Evolutionary conservation across 306 rosid genomes (phyloP).

Genomic region (Prunus davidiana): DNA sequence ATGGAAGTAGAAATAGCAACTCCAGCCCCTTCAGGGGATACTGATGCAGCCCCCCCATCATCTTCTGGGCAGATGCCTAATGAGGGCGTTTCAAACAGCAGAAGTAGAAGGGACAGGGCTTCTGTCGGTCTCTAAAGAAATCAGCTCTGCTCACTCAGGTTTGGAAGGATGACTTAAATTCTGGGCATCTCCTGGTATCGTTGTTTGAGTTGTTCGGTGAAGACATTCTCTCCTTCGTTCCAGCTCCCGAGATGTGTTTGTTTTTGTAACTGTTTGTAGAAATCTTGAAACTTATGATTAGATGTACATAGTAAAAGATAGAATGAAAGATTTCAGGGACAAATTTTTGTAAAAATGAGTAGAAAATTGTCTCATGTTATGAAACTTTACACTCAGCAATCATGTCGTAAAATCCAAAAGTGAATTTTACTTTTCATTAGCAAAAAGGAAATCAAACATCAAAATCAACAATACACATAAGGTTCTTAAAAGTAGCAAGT

Average conservation of each 20-base stretch:
- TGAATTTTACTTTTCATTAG: neutral
- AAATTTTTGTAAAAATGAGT: neutral
- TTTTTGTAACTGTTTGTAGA: slow-evolving; percentile 34
- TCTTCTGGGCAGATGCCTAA: slow-evolving; percentile 6
- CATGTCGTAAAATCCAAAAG: neutral
- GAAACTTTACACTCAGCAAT: no score
- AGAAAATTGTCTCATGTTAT: neutral
- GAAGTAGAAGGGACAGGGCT: slow-evolving; percentile 14
- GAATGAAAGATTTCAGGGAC: neutral
- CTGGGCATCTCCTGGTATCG: slow-evolving; percentile 48
- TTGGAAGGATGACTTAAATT: slow-evolving; percentile 73
- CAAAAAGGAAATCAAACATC: neutral
- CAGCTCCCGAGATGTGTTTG: slow-evolving; percentile 61
- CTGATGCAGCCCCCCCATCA: slow-evolving; percentile 23
- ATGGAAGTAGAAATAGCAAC: slow-evolving; percentile 17
- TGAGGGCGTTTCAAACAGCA: slow-evolving; percentile 11
- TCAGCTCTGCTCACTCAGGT: slow-evolving; percentile 62
- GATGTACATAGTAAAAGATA: slow-evolving; percentile 1
- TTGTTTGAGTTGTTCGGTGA: slow-evolving; percentile 67
- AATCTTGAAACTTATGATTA: neutral
- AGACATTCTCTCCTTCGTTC: slow-evolving; percentile 57
- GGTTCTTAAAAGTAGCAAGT: neutral
- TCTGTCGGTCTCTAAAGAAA: slow-evolving; percentile 27
- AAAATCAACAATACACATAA: neutral
- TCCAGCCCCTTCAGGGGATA: slow-evolving; percentile 16